Evolutionary conservation across 768 basidiomycete species (phyloP).

Genomic region (Dentipellis sp.): DNA sequence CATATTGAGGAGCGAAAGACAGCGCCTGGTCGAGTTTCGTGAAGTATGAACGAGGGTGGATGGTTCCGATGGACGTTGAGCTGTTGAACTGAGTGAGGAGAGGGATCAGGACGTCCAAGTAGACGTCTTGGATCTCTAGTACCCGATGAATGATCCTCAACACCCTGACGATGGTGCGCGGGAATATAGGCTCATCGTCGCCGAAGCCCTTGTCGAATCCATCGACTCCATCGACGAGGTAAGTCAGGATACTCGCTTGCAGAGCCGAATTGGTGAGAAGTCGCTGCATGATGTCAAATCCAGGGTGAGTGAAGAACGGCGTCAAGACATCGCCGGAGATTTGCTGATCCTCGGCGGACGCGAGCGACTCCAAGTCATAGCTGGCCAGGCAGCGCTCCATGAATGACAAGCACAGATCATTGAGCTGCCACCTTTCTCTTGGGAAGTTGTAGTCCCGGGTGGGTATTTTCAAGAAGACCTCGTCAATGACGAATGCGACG

Average conservation of each 20-base stretch:
- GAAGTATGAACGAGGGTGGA: conserved; percentile 61
- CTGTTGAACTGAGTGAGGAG: conserved; percentile 59
- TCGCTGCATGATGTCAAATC: conserved; percentile 77
- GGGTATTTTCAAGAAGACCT: conserved; percentile 73
- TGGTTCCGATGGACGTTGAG: conserved; percentile 39
- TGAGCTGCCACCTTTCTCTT: conserved; percentile 79
- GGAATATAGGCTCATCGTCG: conserved; percentile 63
- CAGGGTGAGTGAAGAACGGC: conserved; percentile 67
- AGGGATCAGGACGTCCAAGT: conserved; percentile 82
- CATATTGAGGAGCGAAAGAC: conserved; percentile 57
- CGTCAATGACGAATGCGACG: conserved; percentile 80
- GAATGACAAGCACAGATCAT: conserved; percentile 77
- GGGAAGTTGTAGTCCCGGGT: conserved; percentile 66
- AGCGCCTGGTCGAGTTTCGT: conserved; percentile 68
- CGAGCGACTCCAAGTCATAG: conserved; percentile 69
- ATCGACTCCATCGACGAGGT: conserved; percentile 73
- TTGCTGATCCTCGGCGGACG: conserved; percentile 41
- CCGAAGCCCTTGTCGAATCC: conserved; percentile 66
- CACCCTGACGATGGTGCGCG: conserved; percentile 67
- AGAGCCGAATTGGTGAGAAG: conserved; percentile 65
- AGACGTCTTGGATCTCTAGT: conserved; percentile 80
- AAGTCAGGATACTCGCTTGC: conserved; percentile 65
- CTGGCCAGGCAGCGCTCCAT: conserved; percentile 77
- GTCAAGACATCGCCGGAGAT: conserved; percentile 44
- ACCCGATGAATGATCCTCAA: conserved; percentile 75